A percentile compares a stretch with the other conserved stretches of the same genome.
phyloP scores from a whole-genome alignment of 1,139 yeast genomes.

The Zygoascus meyerae region DNA sequence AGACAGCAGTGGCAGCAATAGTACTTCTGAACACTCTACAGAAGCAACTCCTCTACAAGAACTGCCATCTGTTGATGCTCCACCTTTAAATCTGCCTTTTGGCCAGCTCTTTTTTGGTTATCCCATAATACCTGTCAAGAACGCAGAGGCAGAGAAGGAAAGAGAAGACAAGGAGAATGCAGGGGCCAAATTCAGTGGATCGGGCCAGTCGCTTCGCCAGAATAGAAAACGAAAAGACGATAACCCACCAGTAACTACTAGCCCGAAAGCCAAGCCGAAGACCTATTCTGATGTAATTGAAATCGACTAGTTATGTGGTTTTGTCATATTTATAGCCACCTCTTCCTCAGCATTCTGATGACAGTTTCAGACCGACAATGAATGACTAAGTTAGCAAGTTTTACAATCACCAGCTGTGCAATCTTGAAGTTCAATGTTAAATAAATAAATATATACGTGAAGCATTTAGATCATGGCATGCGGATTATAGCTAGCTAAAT shows the following conservation, averaged over 20 bases:
- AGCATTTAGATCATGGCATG: too few species aligned
- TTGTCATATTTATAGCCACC: neutral
- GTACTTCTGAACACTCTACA: constrained; percentile 6
- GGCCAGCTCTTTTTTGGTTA: constrained; percentile 93
- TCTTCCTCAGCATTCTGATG: neutral
- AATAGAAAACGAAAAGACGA: constrained; percentile 66
- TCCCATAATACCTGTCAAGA: constrained; percentile 70
- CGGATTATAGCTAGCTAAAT: too few species aligned
- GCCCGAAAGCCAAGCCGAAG: constrained; percentile 15
- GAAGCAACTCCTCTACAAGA: constrained; percentile 42
- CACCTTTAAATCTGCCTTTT: constrained; percentile 65
- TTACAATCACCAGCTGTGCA: neutral
- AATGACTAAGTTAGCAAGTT: too few species aligned
- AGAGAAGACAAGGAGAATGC: constrained; percentile 30
- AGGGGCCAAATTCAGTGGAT: constrained; percentile 36
- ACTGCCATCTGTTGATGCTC: constrained; percentile 52
- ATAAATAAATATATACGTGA: neutral
- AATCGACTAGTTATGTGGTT: constrained; percentile 47
- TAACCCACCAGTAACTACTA: constrained; percentile 38
- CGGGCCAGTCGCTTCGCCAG: constrained; percentile 53
- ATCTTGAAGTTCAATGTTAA: neutral
- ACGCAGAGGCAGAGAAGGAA: constrained; percentile 40
- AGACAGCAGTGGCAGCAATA: constrained; percentile 1
- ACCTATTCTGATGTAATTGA: constrained; percentile 64
- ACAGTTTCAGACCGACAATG: neutral